A percentile compares a stretch with the other conserved stretches of the same genome.
phyloP scores from a whole-genome alignment of 441 rosid species.

The Gossypium gossypioides region DNA sequence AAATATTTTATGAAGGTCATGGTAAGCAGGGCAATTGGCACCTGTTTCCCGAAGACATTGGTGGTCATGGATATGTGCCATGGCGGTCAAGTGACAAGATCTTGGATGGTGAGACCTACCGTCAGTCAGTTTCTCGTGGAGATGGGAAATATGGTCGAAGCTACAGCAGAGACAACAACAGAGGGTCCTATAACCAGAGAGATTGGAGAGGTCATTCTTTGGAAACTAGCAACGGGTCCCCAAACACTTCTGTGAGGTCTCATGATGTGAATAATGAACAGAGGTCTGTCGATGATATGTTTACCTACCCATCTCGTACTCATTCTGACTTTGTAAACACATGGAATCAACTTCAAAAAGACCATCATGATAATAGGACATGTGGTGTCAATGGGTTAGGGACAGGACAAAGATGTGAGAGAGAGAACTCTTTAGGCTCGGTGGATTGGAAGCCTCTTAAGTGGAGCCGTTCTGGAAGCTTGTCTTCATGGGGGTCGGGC shows the following conservation, averaged over 20 bases:
- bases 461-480: slow-evolving; percentile 80
- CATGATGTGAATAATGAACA: slow-evolving; percentile 46
- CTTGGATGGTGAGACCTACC: slow-evolving; percentile 52
- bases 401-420: slow-evolving; percentile 40
- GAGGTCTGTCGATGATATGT: slow-evolving; percentile 57
- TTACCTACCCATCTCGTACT: slow-evolving; percentile 34
- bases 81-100: slow-evolving; percentile 52
- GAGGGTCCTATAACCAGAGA: slow-evolving; percentile 54
- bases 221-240: slow-evolving; percentile 61
- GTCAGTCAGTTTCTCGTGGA: slow-evolving; percentile 46
- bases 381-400: slow-evolving; percentile 37
- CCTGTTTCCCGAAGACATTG: slow-evolving; percentile 47
- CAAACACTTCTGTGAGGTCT: slow-evolving; percentile 37
- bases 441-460: slow-evolving; percentile 69
- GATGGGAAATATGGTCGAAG: slow-evolving; percentile 67
- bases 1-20: slow-evolving; percentile 59
- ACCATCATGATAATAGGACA: slow-evolving; percentile 40
- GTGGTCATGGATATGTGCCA: slow-evolving; percentile 52
- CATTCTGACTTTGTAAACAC: slow-evolving; percentile 41
- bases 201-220: slow-evolving; percentile 66
- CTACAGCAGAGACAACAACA: slow-evolving; percentile 38
- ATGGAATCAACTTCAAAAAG: slow-evolving; percentile 46
- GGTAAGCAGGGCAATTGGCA: slow-evolving; percentile 89
- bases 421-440: slow-evolving; percentile 47
- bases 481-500: slow-evolving; percentile 85